Evolutionary conservation across 2,329 filamentous ascomycete species (phyloP), one percentile per base, ranked within the genome.

Genomic region (Lasiodiplodia hormozganensis): DNA sequence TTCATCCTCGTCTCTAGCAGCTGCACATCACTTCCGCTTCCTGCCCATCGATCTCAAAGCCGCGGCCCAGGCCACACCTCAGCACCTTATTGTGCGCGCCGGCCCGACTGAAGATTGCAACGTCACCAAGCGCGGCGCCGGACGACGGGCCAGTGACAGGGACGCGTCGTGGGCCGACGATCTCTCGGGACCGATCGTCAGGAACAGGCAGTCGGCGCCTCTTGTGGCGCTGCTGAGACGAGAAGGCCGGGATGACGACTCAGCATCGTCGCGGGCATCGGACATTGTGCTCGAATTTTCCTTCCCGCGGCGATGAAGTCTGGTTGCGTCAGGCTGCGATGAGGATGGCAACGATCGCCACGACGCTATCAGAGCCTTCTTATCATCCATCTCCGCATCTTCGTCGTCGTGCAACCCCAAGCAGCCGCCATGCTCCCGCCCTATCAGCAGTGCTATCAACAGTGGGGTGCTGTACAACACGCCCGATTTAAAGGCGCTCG

Each of bases 111-210:
- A 12, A 8, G 18, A 23, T 11, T 43, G 56, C 36, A 10, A 23
- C 31, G 12, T 11, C 31, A 34, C 31, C 31, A 34, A 34, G 31
- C 31, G 31, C 31, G 7, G 31, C 31, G 31, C 31, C 31, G 31
- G 31, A 31, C 31, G 31, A 34, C 31, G 31, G 31, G 6, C 31
- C 31, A 34, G 31, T 6, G 31, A 34, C 31, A 12, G 58, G 18
- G 58, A 62, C 58, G 58, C 58, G 40, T 62, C 58, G 56, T 38
- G 8, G 28, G n/a, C n/a, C 56, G 58, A 62, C 40, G 58, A 49
- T 49, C 58, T 25, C 43, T 60, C 56, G 31, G 58, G 58, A 36
- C 49, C 43, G 58, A 62, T 62, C 58, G 43, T 51, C 58, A 62
- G 58, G 58, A 36, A 62, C 58, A 51, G 38, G 57, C 23, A 31